These are phyloP conservation scores for Paracorniculantispora psalliotae DNA, from an alignment of 2,329 filamentous ascomycete genomes.

Conservation along the genomic window DNA sequence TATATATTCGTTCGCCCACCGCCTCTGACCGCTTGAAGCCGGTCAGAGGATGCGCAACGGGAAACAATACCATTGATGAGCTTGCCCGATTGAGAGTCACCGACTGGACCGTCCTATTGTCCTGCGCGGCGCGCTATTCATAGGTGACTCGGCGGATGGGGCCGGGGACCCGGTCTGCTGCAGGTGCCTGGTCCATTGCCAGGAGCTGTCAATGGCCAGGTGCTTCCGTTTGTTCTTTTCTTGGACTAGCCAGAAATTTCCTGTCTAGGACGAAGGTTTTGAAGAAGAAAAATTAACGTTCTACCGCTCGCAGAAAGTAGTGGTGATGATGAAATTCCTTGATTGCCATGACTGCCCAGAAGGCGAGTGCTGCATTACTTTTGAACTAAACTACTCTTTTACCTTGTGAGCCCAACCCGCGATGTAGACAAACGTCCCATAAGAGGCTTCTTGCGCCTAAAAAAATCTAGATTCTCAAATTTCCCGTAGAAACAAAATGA, in stretches of 20 bases:
- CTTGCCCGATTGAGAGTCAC: background rate
- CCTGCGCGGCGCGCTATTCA: background rate
- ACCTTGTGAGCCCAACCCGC: background rate
- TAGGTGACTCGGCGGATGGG: background rate
- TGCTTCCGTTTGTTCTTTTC: background rate
- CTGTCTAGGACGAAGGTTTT: too few relatives aligned
- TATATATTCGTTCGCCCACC: slow-evolving; percentile 3
- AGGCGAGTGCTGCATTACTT: background rate
- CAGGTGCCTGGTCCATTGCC: background rate
- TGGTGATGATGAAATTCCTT: background rate
- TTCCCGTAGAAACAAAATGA: background rate
- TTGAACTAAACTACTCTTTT: background rate
- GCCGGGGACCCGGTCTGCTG: background rate
- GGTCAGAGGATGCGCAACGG: background rate
- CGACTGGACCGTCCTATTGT: slow-evolving; percentile 5
- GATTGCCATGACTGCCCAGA: background rate
- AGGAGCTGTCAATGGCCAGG: background rate
- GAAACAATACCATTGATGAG: slow-evolving; percentile 8
- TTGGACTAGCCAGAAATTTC: too few relatives aligned
- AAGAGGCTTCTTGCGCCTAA: background rate
- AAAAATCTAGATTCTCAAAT: background rate
- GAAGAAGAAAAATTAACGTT: too few relatives aligned
- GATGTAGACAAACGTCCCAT: background rate
- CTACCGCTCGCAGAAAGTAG: too few relatives aligned
- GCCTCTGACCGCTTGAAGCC: background rate